phyloP scores from a whole-genome alignment of 106 monocot species.

The Allium fistulosum region DNA sequence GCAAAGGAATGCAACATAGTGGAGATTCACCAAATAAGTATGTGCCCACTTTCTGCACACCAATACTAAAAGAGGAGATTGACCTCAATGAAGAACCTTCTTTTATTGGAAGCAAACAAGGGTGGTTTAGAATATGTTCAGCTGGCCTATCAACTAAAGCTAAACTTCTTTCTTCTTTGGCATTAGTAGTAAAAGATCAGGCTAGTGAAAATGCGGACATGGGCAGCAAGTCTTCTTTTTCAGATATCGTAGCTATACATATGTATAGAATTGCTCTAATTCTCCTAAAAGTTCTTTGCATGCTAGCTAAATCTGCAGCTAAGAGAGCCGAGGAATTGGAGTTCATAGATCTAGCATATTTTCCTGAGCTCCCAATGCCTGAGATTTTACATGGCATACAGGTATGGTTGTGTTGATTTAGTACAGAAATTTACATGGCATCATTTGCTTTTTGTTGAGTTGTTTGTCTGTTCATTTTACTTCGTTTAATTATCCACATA shows the following conservation, averaged over 20 bases:
- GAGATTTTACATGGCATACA: slow-evolving; percentile 91
- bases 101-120: slow-evolving; percentile 37
- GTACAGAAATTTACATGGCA: no score
- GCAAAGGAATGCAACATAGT: slow-evolving; percentile 37
- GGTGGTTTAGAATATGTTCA: slow-evolving; percentile 61
- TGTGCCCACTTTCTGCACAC: slow-evolving; percentile 33
- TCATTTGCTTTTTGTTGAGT: no score
- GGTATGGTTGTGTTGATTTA: slow-evolving; percentile 21
- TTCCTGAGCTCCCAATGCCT: slow-evolving; percentile 91
- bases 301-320: slow-evolving; percentile 64
- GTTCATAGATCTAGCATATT: slow-evolving; percentile 62
- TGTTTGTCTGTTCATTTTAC: no score
- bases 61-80: slow-evolving; percentile 47
- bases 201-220: slow-evolving; percentile 18
- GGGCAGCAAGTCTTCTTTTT: slow-evolving; percentile 28
- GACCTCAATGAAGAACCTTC: slow-evolving; percentile 33
- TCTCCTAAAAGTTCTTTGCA: slow-evolving; percentile 71
- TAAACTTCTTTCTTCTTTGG: slow-evolving; percentile 1
- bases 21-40: slow-evolving; percentile 25
- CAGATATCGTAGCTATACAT: slow-evolving; percentile 55
- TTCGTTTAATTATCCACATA: no score
- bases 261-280: slow-evolving; percentile 74
- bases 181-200: slow-evolving; percentile 25
- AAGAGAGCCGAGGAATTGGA: slow-evolving; percentile 70
- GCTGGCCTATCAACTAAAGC: slow-evolving; percentile 10